These are phyloP conservation scores for Gymnopilus junonius DNA, from an alignment of 768 basidiomycete genomes.

Conservation along the genomic window DNA sequence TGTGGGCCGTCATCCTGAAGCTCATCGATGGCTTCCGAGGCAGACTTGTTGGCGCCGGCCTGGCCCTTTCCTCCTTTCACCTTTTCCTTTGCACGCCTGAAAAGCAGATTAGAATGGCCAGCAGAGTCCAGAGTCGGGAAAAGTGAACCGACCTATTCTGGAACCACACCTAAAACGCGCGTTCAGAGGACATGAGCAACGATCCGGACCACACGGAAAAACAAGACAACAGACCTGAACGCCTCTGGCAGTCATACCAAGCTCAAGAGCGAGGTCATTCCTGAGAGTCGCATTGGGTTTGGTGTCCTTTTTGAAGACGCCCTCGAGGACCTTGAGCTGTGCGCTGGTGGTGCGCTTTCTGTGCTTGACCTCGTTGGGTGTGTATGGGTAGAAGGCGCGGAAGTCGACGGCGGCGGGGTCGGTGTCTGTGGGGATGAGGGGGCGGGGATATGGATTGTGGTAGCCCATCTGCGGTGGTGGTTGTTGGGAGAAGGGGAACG, in stretches of 20 bases:
- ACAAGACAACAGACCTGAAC: slow-evolving; percentile 75
- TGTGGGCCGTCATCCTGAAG: slow-evolving; percentile 21
- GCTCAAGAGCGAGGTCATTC: slow-evolving; percentile 77
- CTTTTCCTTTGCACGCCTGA: slow-evolving; percentile 86
- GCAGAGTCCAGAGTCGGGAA: slow-evolving; percentile 7
- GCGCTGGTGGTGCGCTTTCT: slow-evolving; percentile 86
- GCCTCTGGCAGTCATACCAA: slow-evolving; percentile 93
- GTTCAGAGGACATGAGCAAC: slow-evolving; percentile 10
- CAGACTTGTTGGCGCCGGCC: slow-evolving; percentile 16
- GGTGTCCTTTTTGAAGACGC: slow-evolving; percentile 83
- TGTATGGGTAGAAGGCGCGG: slow-evolving; percentile 86
- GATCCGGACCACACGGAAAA: neutral
- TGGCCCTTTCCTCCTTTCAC: slow-evolving; percentile 55
- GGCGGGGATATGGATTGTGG: slow-evolving; percentile 44
- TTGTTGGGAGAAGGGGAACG: slow-evolving; percentile 34
- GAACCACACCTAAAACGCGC: slow-evolving; percentile 76
- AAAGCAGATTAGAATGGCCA: slow-evolving; percentile 6
- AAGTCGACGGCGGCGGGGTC: slow-evolving; percentile 79
- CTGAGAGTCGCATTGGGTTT: slow-evolving; percentile 87
- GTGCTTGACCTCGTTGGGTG: slow-evolving; percentile 93
- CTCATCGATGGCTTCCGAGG: slow-evolving; percentile 25
- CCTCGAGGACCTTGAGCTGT: slow-evolving; percentile 90
- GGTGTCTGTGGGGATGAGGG: slow-evolving; percentile 49
- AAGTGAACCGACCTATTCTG: slow-evolving; percentile 69
- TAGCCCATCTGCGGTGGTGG: slow-evolving; percentile 37